Evolutionary conservation across 225 moss, liverwort and hornwort genomes (phyloP), one percentile per base, ranked within the genome.

Genomic region (Bryoerythrophyllum caledonicum): DNA sequence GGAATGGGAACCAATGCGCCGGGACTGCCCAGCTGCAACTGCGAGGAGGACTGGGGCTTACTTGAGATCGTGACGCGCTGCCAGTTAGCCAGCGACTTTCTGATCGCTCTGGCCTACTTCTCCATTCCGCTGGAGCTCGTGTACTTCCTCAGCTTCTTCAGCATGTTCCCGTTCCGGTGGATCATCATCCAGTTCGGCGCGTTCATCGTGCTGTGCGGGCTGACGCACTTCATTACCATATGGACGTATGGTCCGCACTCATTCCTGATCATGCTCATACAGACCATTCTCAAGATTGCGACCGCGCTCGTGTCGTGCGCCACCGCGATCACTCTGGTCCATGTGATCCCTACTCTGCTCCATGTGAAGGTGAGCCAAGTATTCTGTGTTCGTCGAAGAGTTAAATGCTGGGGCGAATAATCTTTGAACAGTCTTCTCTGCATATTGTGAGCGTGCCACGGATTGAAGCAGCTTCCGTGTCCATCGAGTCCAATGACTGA

Each of bases 171-270:
- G 11, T 93, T 92, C 43, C 82, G 93, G 54, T 92, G 93, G 91
- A 83, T 96, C 41, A 84, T 96, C 37, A 82, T 93, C 62, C 93
- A 96, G 85, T 93, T 96, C 80, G 92, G 96, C 16, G 81, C 90
- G 6, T 96, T 96, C 76, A 96, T 96, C 48, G 93, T 96, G 62
- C 70, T 96, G 65, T 96, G 96, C 48, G 96, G 96, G 8, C 82
- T 91, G 81, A 96, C 96, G 40, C 96, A 96, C 81, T 93, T 96
- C 40, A 86, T 96, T 11, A 66, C 92, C 20, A 93, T 96, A 74
- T 96, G 96, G 96, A 96, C 96, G 12, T 93, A 90, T 43, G 93
- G 93, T 9, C 96, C 96, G 21, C 96, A 93, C 63, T 93, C 93
- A 9, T 96, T 93, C 62, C 85, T 87, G 11, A 81, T 96, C n/a